Conservation (phyloP, 2,329 filamentous ascomycete genomes). For the Achaetomium macrosporum region DNA sequence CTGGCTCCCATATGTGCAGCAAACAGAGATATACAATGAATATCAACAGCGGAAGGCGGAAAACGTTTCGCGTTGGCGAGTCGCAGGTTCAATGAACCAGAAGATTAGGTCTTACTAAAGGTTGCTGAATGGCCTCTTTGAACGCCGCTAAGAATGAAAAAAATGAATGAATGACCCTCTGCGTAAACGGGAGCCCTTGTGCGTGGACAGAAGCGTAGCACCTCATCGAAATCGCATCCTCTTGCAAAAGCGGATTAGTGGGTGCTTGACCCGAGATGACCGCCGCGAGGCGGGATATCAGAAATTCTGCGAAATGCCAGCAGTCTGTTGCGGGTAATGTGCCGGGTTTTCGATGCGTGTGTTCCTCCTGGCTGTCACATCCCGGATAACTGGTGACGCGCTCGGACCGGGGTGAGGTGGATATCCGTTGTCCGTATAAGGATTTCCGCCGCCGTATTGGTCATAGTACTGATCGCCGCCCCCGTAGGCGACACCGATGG, state of each 20-base stretch:
- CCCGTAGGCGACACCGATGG: constrained; percentile 42
- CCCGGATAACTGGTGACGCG: constrained; percentile 77
- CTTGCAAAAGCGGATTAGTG: background rate
- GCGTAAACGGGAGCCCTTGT: background rate
- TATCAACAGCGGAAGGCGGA: background rate
- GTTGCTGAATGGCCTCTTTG: constrained; percentile 7
- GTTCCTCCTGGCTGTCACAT: constrained; percentile 87
- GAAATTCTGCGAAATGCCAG: constrained; percentile 96
- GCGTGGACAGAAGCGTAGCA: background rate
- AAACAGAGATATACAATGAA: background rate
- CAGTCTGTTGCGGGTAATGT: constrained; percentile 86
- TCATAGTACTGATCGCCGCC: constrained; percentile 47
- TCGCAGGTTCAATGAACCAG: background rate
- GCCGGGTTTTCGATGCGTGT: constrained; percentile 89
- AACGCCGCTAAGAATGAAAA: constrained; percentile 8
- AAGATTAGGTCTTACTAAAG: constrained; percentile 12
- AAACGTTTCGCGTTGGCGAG: constrained; percentile 1
- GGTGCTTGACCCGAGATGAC: background rate
- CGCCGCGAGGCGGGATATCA: constrained; percentile 37
- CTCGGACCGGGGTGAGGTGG: constrained; percentile 35
- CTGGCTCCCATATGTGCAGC: background rate
- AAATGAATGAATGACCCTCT: background rate
- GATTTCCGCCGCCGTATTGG: constrained; percentile 52
- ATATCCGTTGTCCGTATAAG: constrained; percentile 42
- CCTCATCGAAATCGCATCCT: background rate